Base-by-base conservation (phyloP, 2,329 filamentous ascomycete species). In the Colletotrichum camelliae region DNA sequence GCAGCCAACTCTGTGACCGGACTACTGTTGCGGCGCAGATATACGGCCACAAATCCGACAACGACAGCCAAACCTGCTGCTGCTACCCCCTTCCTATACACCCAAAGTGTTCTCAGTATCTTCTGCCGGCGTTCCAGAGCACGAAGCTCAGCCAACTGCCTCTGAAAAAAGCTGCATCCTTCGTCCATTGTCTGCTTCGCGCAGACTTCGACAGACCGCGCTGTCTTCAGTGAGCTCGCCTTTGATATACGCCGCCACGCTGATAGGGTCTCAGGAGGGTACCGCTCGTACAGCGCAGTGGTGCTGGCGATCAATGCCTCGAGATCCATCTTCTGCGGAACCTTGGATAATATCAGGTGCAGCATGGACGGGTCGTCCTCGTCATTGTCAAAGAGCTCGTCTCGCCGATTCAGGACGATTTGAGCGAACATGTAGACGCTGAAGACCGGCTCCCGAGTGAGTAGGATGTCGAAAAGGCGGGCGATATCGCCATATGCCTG, bases 351-450 rank as follows among this genome's bases (percentile, higher is more conserved):
- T 43, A 95, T 93, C 76, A 93, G 94, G 83, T 98, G 96, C 29
- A 99, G 90, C 91, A 99, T 97, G 81, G 98, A 96, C 8, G 95
- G 94, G 82, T 98, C 96, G 78, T 97, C 94, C 24, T 89, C 84
- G 91, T 74, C 77, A n/a, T 95, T 94, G 67, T 95, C 94, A 78
- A 98, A 91, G n/a, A 99, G 90, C 84, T 98, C 96, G 39, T 92
- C 90, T 73, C 94, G 93, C 48, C 96, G 93, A 61, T 93, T 92
- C 39, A 98, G 88, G 57, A 98, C 93, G 77, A 98, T 96, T 82
- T 95, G 94, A 1, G 96, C 95, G 85, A 98, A 98, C 70, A 98
- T 89, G 84, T 99, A 99, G 68, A 98, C 90, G 21, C 93, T 93
- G 81, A 98, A 95, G 52, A 94, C 94, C n/a, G 96, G 95, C 83